Conservation (phyloP, 345 rosid species). For the Salix brachista region DNA sequence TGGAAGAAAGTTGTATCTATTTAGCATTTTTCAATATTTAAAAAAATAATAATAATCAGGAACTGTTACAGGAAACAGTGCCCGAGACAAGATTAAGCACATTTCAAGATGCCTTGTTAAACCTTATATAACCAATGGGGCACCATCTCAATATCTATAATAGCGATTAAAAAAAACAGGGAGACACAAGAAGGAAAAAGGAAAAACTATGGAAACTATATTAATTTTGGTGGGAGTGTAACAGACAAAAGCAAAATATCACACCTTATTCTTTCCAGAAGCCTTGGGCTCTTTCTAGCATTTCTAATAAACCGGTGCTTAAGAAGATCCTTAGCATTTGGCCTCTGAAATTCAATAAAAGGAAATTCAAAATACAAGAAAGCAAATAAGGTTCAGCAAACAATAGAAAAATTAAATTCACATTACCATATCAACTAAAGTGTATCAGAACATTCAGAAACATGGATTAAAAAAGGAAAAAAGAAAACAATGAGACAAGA, state of each 20-base stretch:
- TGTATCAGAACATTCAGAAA: not conserved
- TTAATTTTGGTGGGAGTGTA: not conserved
- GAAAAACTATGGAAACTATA: not conserved
- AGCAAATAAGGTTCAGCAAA: constrained; percentile 10
- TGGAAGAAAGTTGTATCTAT: constrained; percentile 4
- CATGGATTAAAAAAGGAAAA: not conserved
- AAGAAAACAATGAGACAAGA: not conserved
- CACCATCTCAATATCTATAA: not conserved
- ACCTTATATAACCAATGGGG: not conserved
- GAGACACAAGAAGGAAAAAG: not conserved
- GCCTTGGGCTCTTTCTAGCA: constrained; percentile 84
- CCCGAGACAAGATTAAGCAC: not conserved
- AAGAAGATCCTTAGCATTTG: constrained; percentile 92
- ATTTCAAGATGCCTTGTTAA: constrained; percentile 5
- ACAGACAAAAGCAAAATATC: constrained; percentile 9
- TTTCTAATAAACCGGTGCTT: constrained; percentile 82
- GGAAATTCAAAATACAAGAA: constrained; percentile 12
- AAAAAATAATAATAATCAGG: not conserved
- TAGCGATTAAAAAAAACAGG: not conserved
- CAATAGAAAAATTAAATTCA: not conserved
- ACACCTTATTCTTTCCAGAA: constrained; percentile 92
- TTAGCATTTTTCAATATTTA: constrained; percentile 4
- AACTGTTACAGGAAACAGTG: constrained; percentile 4
- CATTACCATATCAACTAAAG: constrained; percentile 10
- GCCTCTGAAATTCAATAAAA: constrained; percentile 62